Percentiles rank a stretch among this genome's conserved stretches.
These are phyloP conservation scores for Beauveria bassiana DNA, from an alignment of 2,329 filamentous ascomycete genomes.

Conservation along the genomic window DNA sequence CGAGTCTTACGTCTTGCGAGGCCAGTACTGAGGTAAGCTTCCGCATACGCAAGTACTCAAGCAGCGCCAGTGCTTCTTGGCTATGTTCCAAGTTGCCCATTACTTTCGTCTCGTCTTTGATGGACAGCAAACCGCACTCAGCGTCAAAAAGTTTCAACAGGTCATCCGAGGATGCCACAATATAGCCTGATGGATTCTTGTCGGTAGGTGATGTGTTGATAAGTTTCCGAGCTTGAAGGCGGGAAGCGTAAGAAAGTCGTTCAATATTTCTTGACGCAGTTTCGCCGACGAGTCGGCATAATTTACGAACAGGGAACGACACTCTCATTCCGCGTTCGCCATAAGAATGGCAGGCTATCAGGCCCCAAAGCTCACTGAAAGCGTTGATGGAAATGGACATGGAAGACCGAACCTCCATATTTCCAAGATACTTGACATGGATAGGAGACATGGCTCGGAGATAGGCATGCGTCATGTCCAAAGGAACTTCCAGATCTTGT, in stretches of 20 bases:
- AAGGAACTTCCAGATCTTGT: conserved; percentile 63
- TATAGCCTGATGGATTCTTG: conserved; percentile 79
- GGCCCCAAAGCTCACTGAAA: conserved; percentile 77
- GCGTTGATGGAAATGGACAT: conserved; percentile 93
- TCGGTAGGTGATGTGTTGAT: conserved; percentile 79
- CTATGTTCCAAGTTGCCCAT: conserved; percentile 66
- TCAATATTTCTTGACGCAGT: conserved; percentile 83
- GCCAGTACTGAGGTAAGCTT: conserved; percentile 67
- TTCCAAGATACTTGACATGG: conserved; percentile 75
- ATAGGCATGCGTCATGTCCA: conserved; percentile 80
- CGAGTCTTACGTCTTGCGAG: conserved; percentile 65
- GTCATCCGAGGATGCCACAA: conserved; percentile 83
- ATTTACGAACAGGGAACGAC: conserved; percentile 83
- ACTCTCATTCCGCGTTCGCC: conserved; percentile 76
- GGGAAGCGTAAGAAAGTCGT: conserved; percentile 74
- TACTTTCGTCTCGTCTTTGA: conserved; percentile 82
- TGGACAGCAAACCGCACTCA: conserved; percentile 78
- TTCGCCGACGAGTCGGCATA: conserved; percentile 83
- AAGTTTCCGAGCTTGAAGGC: conserved; percentile 76
- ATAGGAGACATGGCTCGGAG: conserved; percentile 86
- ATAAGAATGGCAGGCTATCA: conserved; percentile 82
- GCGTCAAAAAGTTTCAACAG: conserved; percentile 77
- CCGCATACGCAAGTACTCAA: conserved; percentile 77
- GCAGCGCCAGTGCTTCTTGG: conserved; percentile 74
- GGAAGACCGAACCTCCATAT: conserved; percentile 88